phyloP scores from a whole-genome alignment of 1,284 basidiomycete genomes.

The Trichosporon asahii region DNA sequence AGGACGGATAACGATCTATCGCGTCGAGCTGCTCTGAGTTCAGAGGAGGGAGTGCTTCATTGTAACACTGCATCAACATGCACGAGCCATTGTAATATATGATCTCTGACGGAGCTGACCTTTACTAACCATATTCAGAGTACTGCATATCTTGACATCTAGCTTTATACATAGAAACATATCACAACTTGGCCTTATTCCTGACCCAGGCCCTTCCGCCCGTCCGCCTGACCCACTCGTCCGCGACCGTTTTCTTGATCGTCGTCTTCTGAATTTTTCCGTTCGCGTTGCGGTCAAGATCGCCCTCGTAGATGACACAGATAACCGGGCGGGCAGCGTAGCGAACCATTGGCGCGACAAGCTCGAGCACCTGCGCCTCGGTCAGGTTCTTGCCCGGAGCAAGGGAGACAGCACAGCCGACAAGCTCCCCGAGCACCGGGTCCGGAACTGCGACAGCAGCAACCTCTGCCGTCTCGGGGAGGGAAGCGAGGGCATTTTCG shows the following conservation, averaged over 20 bases:
- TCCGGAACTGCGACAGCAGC: constrained; percentile 41
- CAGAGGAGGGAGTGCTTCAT: not conserved
- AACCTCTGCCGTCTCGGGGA: constrained; percentile 34
- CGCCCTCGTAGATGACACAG: constrained; percentile 12
- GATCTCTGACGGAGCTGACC: not conserved
- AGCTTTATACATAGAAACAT: not conserved
- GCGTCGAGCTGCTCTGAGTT: constrained; percentile 37
- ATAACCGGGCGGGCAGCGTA: constrained; percentile 15
- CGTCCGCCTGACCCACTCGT: constrained; percentile 13
- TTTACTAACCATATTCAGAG: not conserved
- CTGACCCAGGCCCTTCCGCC: not conserved
- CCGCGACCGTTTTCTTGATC: constrained; percentile 21
- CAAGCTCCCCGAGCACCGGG: constrained; percentile 37
- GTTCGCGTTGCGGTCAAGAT: constrained; percentile 23
- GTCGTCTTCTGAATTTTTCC: constrained; percentile 25
- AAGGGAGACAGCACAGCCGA: constrained; percentile 39
- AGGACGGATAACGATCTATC: constrained; percentile 50
- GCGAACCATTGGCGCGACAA: constrained; percentile 15
- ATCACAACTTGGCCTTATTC: constrained; percentile 13
- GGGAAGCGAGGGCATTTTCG: constrained; percentile 41
- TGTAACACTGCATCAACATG: constrained; percentile 2
- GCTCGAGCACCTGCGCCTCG: constrained; percentile 5
- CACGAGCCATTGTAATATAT: not conserved
- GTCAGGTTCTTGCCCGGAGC: constrained; percentile 14
- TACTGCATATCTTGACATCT: constrained; percentile 2